These are phyloP conservation scores for Auricularia heimuer DNA, from an alignment of 768 basidiomycete species.

Conservation along the genomic window DNA sequence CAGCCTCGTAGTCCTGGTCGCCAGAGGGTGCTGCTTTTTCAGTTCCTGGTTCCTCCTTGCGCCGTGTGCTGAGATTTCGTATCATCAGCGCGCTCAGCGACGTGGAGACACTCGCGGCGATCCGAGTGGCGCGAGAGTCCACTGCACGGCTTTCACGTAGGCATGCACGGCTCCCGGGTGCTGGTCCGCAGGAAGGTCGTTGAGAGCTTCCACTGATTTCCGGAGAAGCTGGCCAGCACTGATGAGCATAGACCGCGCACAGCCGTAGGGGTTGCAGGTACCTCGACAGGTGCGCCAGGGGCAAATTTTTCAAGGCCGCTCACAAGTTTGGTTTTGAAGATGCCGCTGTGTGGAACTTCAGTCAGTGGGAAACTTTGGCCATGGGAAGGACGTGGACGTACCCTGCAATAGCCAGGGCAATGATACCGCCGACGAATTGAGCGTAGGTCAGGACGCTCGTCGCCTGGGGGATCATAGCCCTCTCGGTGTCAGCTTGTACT, in stretches of 20 bases:
- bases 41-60: not conserved
- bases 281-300: not conserved
- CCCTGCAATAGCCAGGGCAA: not conserved
- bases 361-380: no score
- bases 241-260: not conserved
- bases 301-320: not conserved
- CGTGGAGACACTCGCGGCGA: not conserved
- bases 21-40: no score
- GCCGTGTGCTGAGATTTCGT: not conserved
- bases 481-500: constrained; percentile 17
- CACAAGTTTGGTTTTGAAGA: not conserved
- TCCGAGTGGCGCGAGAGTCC: not conserved
- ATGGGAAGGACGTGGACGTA: not conserved
- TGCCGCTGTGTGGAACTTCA: not conserved
- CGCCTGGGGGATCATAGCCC: constrained; percentile 15
- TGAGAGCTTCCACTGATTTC: not conserved
- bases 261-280: not conserved
- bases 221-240: not conserved
- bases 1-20: no score
- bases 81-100: not conserved
- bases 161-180: not conserved
- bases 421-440: not conserved
- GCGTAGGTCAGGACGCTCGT: constrained; percentile 14
- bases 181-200: not conserved
- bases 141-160: not conserved